A percentile compares a stretch with the other conserved stretches of the same genome.
Evolutionary conservation across 805 yeast species (phyloP).

Genomic region (Myxozyma vanderwaltii): DNA sequence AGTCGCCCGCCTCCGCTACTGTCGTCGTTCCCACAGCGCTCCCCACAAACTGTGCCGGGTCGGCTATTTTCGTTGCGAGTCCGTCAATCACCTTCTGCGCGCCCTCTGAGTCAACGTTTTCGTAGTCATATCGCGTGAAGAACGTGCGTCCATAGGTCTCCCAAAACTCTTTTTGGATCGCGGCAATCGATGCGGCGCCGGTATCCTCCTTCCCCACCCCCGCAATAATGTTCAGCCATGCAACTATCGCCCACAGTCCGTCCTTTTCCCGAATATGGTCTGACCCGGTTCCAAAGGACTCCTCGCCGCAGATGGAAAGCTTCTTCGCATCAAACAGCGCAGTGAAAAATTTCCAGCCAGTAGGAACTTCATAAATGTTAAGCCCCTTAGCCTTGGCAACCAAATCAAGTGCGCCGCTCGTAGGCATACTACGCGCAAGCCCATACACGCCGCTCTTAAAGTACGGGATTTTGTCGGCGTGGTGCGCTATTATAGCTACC

Average conservation of each 20-base stretch:
- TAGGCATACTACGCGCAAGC: slow-evolving; percentile 96
- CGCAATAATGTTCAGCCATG: slow-evolving; percentile 95
- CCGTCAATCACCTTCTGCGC: slow-evolving; percentile 68
- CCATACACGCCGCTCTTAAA: slow-evolving; percentile 87
- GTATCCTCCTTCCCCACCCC: slow-evolving; percentile 63
- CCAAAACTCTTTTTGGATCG: slow-evolving; percentile 88
- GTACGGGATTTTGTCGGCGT: slow-evolving; percentile 82
- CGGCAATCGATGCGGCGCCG: slow-evolving; percentile 70
- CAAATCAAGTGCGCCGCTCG: slow-evolving; percentile 88
- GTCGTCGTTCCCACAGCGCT: slow-evolving; percentile 53
- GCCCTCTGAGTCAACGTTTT: slow-evolving; percentile 73
- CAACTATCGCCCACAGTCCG: slow-evolving; percentile 96
- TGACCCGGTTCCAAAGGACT: slow-evolving; percentile 96
- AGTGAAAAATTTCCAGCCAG: slow-evolving; percentile 97
- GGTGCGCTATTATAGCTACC: slow-evolving; percentile 95
- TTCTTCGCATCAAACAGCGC: slow-evolving; percentile 91
- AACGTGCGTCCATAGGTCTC: slow-evolving; percentile 91
- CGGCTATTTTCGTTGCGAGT: slow-evolving; percentile 48
- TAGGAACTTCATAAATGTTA: slow-evolving; percentile 89
- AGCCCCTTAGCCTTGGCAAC: slow-evolving; percentile 81
- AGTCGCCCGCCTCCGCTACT: slow-evolving; percentile 80
- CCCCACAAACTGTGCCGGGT: slow-evolving; percentile 52
- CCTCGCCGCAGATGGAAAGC: slow-evolving; percentile 96
- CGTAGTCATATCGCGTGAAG: slow-evolving; percentile 94
- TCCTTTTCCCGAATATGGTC: slow-evolving; percentile 97